Evolutionary conservation across 306 rosid genomes (phyloP), one percentile per base, ranked within the genome.

Genomic region (Pyrus communis): DNA sequence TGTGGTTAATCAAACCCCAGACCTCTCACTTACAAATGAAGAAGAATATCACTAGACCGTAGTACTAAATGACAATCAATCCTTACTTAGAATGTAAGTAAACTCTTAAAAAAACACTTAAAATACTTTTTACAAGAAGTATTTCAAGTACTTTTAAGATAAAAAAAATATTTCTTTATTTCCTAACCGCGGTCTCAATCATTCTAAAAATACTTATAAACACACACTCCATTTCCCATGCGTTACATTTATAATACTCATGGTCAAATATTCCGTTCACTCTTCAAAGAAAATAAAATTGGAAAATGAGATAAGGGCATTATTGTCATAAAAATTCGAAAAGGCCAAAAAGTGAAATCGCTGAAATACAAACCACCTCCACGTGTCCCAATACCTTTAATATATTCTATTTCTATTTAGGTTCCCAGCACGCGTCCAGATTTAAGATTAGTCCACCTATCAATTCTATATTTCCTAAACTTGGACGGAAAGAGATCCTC

Each of bases 91-190:
- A 38, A 38, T 38, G 42, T 2, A 38, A 38, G 9, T 38, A 38
- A 7, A 38, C 2, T 0, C 2, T 0, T 1, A 1, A 38, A 38
- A 38, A 7, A 38, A 38, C 9, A 38, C 2, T 7, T 38, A 7
- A 38, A 38, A 2, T 38, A 38, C 0, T 38, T 38, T 1, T 38
- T 38, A 0, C 0, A 38, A 38, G 0, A 38, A 38, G 0, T 10
- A 38, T 9, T 38, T 38, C 9, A 5, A 38, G 2, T 38, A 7
- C 2, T 38, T 38, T 38, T 38, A 0, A 0, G 42, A 38, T 7
- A 8, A 8, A 7, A 38, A 33, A 38, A 38, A 38, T 38, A 7
- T 7, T 38, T 38, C 9, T 0, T 38, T 38, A 38, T 38, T 38
- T 38, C 9, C 10, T 38, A 38, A 38, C 42, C 1, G 2, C 10